A percentile compares a stretch with the other conserved stretches of the same genome.
phyloP scores from a whole-genome alignment of 139 green algal species.

The Zygnema cylindricum region DNA sequence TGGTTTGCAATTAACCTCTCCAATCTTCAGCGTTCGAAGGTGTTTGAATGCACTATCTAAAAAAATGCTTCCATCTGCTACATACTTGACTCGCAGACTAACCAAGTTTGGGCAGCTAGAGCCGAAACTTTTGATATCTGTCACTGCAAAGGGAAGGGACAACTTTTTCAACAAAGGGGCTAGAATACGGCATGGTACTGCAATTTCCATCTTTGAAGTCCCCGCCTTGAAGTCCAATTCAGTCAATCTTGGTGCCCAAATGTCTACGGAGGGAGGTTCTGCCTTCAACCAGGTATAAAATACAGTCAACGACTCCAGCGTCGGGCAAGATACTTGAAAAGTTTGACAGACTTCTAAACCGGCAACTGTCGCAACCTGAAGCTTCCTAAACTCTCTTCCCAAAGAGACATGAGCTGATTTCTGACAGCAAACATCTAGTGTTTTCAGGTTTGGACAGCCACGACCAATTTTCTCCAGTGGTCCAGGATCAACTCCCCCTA shows the following conservation, averaged over 20 bases:
- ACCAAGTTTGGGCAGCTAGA: not conserved
- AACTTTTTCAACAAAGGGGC: not conserved
- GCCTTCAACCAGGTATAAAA: slow-evolving; percentile 24
- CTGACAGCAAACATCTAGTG: slow-evolving; percentile 19
- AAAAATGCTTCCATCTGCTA: not conserved
- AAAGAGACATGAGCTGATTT: slow-evolving; percentile 12
- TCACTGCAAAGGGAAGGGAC: slow-evolving; percentile 5
- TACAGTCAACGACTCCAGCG: not conserved
- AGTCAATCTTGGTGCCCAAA: not conserved
- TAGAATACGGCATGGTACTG: not conserved
- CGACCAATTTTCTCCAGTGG: slow-evolving; percentile 18
- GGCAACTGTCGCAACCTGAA: not conserved
- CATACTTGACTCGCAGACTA: slow-evolving; percentile 3
- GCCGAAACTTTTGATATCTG: not conserved
- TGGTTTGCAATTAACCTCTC: not conserved
- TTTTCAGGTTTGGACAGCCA: slow-evolving; percentile 21
- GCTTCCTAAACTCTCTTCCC: slow-evolving; percentile 16
- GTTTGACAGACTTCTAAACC: slow-evolving; percentile 22
- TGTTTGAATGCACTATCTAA: not conserved
- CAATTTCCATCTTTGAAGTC: slow-evolving; percentile 8
- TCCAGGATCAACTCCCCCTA: slow-evolving; percentile 2
- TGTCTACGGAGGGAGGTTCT: not conserved
- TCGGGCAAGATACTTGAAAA: slow-evolving; percentile 23
- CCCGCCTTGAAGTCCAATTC: slow-evolving; percentile 13
- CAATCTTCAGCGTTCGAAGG: slow-evolving; percentile 9